Conservation (phyloP, 2,329 filamentous ascomycete genomes). For the Aureobasidium lini region DNA sequence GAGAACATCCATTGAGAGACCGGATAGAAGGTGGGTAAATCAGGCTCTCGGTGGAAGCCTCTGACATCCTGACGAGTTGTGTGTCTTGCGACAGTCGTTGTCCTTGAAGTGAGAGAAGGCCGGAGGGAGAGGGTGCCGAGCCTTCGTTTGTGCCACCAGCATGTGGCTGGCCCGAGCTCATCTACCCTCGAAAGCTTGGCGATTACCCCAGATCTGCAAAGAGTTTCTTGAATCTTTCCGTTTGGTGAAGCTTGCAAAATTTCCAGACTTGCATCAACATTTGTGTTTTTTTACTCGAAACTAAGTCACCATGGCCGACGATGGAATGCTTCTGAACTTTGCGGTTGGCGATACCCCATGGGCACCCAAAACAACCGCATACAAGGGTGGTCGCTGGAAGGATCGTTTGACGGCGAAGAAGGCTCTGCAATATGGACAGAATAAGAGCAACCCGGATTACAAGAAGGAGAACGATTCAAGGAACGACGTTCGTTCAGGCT, state of each 20-base stretch:
- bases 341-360: constrained; percentile 59
- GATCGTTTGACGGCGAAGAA: constrained; percentile 78
- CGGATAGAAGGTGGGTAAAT: too few species aligned
- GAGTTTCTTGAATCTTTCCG: neutral
- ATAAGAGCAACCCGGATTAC: constrained; percentile 23
- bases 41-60: too few species aligned
- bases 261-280: neutral
- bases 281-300: neutral
- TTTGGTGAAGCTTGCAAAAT: neutral
- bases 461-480: neutral
- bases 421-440: constrained; percentile 48
- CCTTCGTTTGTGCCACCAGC: neutral
- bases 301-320: constrained; percentile 67
- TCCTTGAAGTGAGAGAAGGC: too few species aligned
- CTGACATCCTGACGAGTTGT: too few species aligned
- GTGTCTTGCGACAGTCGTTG: too few species aligned
- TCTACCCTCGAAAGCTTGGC: neutral
- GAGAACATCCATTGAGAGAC: neutral
- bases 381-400: constrained; percentile 90
- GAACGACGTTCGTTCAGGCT: constrained; percentile 2
- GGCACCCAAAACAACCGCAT: constrained; percentile 54
- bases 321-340: constrained; percentile 93
- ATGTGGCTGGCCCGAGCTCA: neutral
- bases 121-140: neutral
- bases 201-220: neutral